These are phyloP conservation scores for Diophrys sp. DNA, from an alignment of 73 alveolate species.

Conservation along the genomic window DNA sequence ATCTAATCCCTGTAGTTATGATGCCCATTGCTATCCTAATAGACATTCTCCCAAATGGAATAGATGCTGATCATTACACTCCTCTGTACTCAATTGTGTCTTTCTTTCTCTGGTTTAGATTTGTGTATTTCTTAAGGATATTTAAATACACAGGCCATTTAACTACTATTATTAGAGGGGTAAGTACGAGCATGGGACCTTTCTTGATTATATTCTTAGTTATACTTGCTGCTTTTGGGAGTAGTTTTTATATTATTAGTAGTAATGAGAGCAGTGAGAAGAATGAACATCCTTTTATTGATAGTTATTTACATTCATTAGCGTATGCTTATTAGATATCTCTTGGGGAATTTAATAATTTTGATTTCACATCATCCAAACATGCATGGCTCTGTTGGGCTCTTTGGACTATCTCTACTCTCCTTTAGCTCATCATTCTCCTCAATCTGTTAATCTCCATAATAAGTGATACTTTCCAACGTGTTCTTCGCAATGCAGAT, in stretches of 20 bases:
- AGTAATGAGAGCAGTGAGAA: not conserved
- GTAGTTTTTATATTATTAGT: no score
- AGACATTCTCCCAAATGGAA: not conserved
- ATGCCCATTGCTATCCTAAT: not conserved
- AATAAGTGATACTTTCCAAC: constrained; percentile 33
- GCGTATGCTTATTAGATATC: not conserved
- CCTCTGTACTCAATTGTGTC: constrained; percentile 15
- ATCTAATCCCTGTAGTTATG: not conserved
- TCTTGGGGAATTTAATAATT: not conserved
- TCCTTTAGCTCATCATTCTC: constrained; percentile 28
- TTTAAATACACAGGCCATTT: constrained; percentile 29
- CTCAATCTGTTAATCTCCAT: constrained; percentile 43
- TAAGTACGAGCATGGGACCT: constrained; percentile 18
- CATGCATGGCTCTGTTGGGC: not conserved
- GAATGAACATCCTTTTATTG: not conserved
- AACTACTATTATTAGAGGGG: constrained; percentile 19
- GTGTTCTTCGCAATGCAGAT: constrained; percentile 32
- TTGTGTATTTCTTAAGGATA: constrained; percentile 39
- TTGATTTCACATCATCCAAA: not conserved
- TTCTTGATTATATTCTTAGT: constrained; percentile 26
- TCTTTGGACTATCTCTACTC: constrained; percentile 24
- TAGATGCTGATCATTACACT: not conserved
- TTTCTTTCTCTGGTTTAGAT: constrained; percentile 25
- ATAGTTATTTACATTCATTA: no score
- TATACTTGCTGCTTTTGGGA: not conserved